phyloP scores from a whole-genome alignment of 140 eudicot genomes.

The Flaveria floridana region DNA sequence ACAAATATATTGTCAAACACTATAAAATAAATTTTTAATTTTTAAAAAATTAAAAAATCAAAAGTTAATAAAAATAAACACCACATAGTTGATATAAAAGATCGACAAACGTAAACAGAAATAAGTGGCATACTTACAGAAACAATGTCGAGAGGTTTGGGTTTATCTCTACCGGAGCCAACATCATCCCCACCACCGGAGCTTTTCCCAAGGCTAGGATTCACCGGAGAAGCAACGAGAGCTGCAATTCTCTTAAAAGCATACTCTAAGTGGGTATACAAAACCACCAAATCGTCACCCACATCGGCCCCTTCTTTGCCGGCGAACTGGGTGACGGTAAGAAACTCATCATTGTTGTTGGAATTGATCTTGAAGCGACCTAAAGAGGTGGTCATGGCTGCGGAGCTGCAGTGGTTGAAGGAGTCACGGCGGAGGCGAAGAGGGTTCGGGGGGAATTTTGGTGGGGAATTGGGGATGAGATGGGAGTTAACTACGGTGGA shows the following conservation, averaged over 20 bases:
- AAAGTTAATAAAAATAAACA: too few relatives aligned
- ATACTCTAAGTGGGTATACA: constrained; percentile 70
- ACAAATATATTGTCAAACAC: too few relatives aligned
- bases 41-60: too few relatives aligned
- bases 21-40: too few relatives aligned
- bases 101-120: too few relatives aligned
- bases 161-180: constrained; percentile 73
- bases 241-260: constrained; percentile 92
- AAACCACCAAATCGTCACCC: constrained; percentile 72
- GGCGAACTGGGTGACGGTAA: constrained; percentile 59
- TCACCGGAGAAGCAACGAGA: constrained; percentile 92
- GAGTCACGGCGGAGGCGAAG: constrained; percentile 29
- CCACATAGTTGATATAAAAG: too few relatives aligned
- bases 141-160: constrained; percentile 94
- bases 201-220: constrained; percentile 51
- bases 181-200: constrained; percentile 32
- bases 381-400: constrained; percentile 43
- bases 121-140: constrained; percentile 38
- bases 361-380: constrained; percentile 44
- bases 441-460: constrained; percentile 39
- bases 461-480: constrained; percentile 40
- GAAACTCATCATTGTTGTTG: constrained; percentile 29
- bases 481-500: constrained; percentile 26
- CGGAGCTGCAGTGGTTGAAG: constrained; percentile 24
- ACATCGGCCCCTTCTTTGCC: constrained; percentile 69